Conservation (phyloP, 2,329 filamentous ascomycete genomes). For the Trematosphaeria pertusa region DNA sequence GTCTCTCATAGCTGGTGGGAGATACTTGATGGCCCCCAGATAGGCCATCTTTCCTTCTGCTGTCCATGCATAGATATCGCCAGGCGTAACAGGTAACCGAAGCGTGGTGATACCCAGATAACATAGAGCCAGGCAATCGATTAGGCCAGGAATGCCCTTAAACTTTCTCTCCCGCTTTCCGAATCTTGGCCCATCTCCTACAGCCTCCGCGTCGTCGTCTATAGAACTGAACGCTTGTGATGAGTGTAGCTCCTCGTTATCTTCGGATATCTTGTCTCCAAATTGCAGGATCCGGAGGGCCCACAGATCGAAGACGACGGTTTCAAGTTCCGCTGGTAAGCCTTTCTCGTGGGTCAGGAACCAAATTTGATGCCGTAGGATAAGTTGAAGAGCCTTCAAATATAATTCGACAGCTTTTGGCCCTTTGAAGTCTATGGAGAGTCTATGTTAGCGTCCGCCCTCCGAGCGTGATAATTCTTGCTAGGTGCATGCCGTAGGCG, state of each 20-base stretch:
- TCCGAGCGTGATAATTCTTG: no score
- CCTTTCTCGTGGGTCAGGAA: constrained; percentile 73
- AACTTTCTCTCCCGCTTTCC: constrained; percentile 54
- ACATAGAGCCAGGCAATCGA: constrained; percentile 78
- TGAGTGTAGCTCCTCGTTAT: constrained; percentile 41
- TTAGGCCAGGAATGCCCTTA: constrained; percentile 65
- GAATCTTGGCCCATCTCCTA: constrained; percentile 38
- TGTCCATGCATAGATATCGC: constrained; percentile 74
- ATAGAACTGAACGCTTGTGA: constrained; percentile 66
- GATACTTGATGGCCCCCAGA: constrained; percentile 63
- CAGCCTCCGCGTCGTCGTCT: constrained; percentile 53
- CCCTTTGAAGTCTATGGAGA: constrained; percentile 65
- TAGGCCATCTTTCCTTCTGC: constrained; percentile 74
- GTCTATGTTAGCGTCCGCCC: constrained; percentile 34
- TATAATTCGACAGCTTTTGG: constrained; percentile 77
- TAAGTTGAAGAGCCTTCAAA: constrained; percentile 81
- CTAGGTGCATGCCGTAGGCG: no score
- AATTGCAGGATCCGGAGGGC: constrained; percentile 71
- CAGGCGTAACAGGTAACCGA: constrained; percentile 76
- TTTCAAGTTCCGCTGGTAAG: constrained; percentile 77
- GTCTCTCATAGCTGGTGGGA: constrained; percentile 71
- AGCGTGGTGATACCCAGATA: constrained; percentile 81
- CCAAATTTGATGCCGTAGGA: constrained; percentile 80
- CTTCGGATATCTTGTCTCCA: constrained; percentile 50
- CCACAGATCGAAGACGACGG: constrained; percentile 85